Percentiles rank a stretch among this genome's conserved stretches.
Conservation (phyloP, 192 early-diverging fungal genomes). For the Coemansia sp. region DNA sequence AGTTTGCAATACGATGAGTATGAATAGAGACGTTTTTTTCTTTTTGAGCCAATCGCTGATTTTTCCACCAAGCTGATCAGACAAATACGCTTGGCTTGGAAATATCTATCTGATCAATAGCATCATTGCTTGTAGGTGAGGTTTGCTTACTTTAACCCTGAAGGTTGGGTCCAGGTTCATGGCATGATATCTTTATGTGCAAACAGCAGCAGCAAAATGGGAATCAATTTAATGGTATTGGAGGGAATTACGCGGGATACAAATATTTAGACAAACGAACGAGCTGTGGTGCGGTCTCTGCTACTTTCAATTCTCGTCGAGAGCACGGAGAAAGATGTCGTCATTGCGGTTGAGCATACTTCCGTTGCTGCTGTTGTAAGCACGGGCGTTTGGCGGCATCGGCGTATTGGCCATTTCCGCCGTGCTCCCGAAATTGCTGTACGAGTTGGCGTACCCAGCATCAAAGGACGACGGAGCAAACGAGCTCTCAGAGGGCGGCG, state of each 20-base stretch:
- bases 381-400: not conserved
- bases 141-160: no score
- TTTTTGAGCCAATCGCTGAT: no score
- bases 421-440: not conserved
- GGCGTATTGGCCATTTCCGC: not conserved
- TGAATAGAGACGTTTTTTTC: no score
- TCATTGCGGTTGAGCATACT: not conserved
- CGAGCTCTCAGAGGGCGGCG: not conserved
- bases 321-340: slow-evolving; percentile 4
- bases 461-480: slow-evolving; percentile 7
- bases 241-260: not conserved
- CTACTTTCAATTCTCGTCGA: not conserved
- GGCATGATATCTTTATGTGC: no score
- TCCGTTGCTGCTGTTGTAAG: slow-evolving; percentile 3
- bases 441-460: not conserved
- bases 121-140: no score
- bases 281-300: not conserved
- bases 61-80: no score
- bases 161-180: no score
- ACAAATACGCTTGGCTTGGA: no score
- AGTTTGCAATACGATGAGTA: no score
- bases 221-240: no score
- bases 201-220: no score
- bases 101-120: no score
- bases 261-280: not conserved